phyloP scores from a whole-genome alignment of 2,329 filamentous ascomycete species.

The Tolypocladium ophioglossoides region DNA sequence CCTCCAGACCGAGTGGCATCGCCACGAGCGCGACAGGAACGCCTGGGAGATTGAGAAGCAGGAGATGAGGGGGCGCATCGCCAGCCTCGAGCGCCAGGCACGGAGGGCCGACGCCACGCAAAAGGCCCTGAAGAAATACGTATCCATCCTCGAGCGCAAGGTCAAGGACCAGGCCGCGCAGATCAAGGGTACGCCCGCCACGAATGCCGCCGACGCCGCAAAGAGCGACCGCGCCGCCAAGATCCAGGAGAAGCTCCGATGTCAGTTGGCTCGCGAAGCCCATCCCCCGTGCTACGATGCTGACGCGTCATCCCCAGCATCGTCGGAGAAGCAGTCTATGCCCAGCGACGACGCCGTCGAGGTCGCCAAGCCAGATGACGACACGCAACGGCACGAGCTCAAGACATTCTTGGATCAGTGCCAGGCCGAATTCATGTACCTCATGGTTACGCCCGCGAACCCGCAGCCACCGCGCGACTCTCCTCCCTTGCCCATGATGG shows the following conservation, averaged over 20 bases:
- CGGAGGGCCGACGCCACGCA: constrained; percentile 81
- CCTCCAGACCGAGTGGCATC: constrained; percentile 97
- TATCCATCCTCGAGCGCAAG: constrained; percentile 79
- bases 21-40: constrained; percentile 94
- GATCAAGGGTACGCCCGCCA: constrained; percentile 36
- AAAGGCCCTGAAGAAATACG: constrained; percentile 81
- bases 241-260: constrained; percentile 45
- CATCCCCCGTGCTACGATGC: constrained; percentile 1
- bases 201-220: constrained; percentile 29
- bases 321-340: constrained; percentile 29
- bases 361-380: constrained; percentile 38
- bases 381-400: constrained; percentile 39
- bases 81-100: constrained; percentile 81
- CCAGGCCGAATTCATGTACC: constrained; percentile 55
- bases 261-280: constrained; percentile 23
- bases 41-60: constrained; percentile 98
- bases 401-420: constrained; percentile 54
- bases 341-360: constrained; percentile 36
- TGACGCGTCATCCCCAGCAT: constrained; percentile 21
- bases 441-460: constrained; percentile 58
- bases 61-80: constrained; percentile 97
- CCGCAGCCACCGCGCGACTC: constrained; percentile 55
- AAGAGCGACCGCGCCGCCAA: constrained; percentile 42
- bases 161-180: constrained; percentile 73
- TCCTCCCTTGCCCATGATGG: constrained; percentile 45